Base-by-base conservation (phyloP, 441 rosid species). In the Hura crepitans region DNA sequence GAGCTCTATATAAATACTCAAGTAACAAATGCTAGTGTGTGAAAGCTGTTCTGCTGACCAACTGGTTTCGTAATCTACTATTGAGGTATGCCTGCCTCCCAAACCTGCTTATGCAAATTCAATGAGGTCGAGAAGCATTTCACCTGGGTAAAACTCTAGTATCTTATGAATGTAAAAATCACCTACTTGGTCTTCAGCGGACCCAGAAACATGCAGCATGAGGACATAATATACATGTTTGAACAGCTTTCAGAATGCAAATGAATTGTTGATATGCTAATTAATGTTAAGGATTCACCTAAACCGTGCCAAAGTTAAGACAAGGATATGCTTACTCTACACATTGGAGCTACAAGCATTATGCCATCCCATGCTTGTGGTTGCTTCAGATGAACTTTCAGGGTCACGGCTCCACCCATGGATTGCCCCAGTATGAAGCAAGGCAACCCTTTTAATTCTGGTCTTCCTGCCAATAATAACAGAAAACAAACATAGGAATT, bases 331-430 rank as follows among this genome's bases (percentile, higher is more conserved):
- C 90, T 80, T 83, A 94, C 99, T 91, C 87, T 91, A 81, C 99
- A 94, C 99, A 94, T 88, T 11, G 97, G 97, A n/a, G 97, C 97
- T n/a, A 94, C 84, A 71, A 94, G 97, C 79, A 94, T 55, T 27
- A 89, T 78, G 68, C 99, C 99, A 79, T 94, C 96, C 97, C 97
- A 86, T 62, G 65, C 82, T 45, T 25, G 37, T 1, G 87, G 85
- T 64, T 84, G 84, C 82, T 84, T 91, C 20, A 91, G 79, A 80
- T 89, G 95, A 75, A 75, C 87, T 79, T 91, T 93, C 71, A 93
- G 80, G 51, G 97, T 76, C 78, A 93, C 77, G 65, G 98, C 98
- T 79, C 98, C 98, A 72, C 98, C 98, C 97, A 89, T 91, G 66
- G 98, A 93, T 83, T 93, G 97, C 60, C 97, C 98, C 72, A 91